phyloP scores from a whole-genome alignment of 352 stramenopile genomes.

The Aphanomyces stellatus region DNA sequence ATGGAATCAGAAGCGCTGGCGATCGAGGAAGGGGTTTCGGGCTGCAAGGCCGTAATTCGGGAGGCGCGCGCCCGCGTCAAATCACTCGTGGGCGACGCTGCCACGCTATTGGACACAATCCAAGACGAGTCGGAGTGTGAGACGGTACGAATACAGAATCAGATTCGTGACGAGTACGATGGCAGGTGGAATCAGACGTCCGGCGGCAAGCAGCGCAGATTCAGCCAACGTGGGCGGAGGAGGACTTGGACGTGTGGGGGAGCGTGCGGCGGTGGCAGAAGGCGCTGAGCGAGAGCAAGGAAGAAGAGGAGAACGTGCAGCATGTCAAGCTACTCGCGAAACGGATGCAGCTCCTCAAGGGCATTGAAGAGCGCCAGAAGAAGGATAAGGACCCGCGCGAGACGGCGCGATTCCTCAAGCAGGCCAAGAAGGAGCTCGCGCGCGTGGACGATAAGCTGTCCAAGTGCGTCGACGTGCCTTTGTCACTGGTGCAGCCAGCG shows the following conservation, averaged over 20 bases:
- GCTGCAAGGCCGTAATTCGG: conserved; percentile 14
- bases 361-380: background rate
- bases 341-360: conserved; percentile 30
- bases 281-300: background rate
- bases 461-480: background rate
- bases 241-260: conserved; percentile 9
- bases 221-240: background rate
- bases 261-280: background rate
- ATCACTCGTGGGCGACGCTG: background rate
- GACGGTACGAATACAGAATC: too few species aligned
- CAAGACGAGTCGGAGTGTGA: background rate
- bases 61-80: conserved; percentile 1
- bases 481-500: background rate
- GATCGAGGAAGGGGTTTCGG: conserved; percentile 1
- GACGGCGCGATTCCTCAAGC: conserved; percentile 10
- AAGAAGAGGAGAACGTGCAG: conserved; percentile 24
- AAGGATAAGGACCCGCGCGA: background rate
- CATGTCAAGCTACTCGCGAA: conserved; percentile 60
- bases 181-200: background rate
- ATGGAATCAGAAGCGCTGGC: background rate
- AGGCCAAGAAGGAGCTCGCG: background rate
- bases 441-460: conserved; percentile 11
- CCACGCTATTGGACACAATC: background rate
- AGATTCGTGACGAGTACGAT: too few species aligned
- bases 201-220: background rate